Percentiles rank a stretch among this genome's conserved stretches.
These are phyloP conservation scores for Leccinum fuscescens DNA, from an alignment of 1,284 basidiomycete species.

Conservation along the genomic window DNA sequence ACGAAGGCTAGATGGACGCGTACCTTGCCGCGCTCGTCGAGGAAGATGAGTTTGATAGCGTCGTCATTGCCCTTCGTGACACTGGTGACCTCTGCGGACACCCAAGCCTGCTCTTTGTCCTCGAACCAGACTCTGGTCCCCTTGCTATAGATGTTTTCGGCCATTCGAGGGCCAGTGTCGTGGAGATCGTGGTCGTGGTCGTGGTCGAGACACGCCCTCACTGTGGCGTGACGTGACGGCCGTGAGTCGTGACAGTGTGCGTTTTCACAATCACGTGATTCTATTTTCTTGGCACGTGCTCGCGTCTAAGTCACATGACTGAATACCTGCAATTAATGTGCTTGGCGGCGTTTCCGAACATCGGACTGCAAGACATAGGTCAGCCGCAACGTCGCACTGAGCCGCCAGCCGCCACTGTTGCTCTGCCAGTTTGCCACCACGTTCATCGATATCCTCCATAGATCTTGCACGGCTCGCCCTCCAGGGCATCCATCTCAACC, in stretches of 20 bases:
- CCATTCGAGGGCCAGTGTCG: conserved; percentile 48
- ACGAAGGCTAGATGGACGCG: conserved; percentile 19
- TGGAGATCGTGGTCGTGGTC: conserved; percentile 12
- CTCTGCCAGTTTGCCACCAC: no score
- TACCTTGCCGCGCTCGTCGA: conserved; percentile 88
- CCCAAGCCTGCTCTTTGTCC: conserved; percentile 91
- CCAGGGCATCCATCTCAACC: no score
- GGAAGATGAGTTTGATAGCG: conserved; percentile 73
- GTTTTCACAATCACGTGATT: conserved; percentile 25
- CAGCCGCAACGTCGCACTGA: no score
- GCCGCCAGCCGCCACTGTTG: no score
- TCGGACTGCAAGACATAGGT: no score
- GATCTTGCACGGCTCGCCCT: no score
- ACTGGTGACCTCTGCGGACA: conserved; percentile 80
- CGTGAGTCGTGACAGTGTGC: conserved; percentile 22
- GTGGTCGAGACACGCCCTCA: conserved; percentile 11
- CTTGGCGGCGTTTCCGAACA: no score
- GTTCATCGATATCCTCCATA: no score
- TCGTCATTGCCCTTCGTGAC: conserved; percentile 63
- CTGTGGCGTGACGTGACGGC: conserved; percentile 25
- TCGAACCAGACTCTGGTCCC: conserved; percentile 86
- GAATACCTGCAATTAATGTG: not conserved
- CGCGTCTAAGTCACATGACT: not conserved
- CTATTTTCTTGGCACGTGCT: not conserved
- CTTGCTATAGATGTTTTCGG: conserved; percentile 84